Base-by-base conservation (phyloP, 352 stramenopile species). In the Achlya hypogyna region DNA sequence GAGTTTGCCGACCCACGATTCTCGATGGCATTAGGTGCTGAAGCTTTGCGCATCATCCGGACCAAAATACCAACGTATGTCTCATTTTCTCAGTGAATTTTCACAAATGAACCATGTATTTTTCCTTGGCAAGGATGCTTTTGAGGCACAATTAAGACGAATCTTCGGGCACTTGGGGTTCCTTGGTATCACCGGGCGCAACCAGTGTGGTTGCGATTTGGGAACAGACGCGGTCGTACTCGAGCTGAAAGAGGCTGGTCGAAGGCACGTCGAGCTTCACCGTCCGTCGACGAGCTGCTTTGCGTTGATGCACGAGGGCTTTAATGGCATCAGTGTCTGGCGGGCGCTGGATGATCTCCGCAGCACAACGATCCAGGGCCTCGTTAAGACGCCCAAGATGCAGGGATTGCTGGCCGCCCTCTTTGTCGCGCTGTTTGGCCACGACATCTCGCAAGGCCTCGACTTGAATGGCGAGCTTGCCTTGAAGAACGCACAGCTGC, bases 21-120 rank as follows among this genome's bases (percentile, higher is more conserved):
- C 23, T 58, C 14, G 4, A 22, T 12, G 0, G 12, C 4, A 16
- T 38, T 53, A 65, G 59, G 59, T 10, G 25, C 59, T 4, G 81
- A 91, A 42, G 81, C 83, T 32, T 75, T 89, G n/a, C 68, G 74
- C 25, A 88, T 88, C 69, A 90, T 90, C 62, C 75, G 78, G 20
- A 79, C 75, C 51, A 91, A 91, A 71, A 91, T 91, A 58, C 82
- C 82, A 2, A 91, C 82, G 14, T 91, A 90, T 52, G 71, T 74
- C 12, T 90, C 82, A 2, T 47, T 65, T 9, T 10, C 49, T 27
- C 8, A 56, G 31, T 56, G n/a, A 56, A 20, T 45, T 18, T 18
- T 45, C 8, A 1, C 2, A 27, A 1, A 12, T 10, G 49, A 45
- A 18, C 38, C 6, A 42, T 42, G 14, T 16, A 42, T 14, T 42